A percentile compares a stretch with the other conserved stretches of the same genome.
phyloP scores from a whole-genome alignment of 495 filamentous ascomycete species.

The Neurospora sp. region DNA sequence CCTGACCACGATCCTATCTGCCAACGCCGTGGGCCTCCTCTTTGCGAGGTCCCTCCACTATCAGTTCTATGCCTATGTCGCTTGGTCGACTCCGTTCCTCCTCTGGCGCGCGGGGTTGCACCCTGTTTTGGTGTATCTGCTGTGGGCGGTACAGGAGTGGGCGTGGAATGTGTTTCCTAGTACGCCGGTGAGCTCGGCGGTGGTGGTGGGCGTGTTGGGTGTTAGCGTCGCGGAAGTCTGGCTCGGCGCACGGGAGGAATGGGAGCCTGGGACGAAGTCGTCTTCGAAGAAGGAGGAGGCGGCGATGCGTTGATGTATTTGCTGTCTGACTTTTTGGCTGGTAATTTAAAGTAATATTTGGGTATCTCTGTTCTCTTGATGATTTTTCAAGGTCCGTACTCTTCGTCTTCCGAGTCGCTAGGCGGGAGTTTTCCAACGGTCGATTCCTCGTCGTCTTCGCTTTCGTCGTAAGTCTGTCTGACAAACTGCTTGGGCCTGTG shows the following conservation, averaged over 20 bases:
- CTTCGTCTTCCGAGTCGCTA: constrained; percentile 52
- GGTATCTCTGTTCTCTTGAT: background rate
- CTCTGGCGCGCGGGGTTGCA: constrained; percentile 74
- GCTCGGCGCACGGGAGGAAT: constrained; percentile 45
- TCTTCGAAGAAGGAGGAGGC: constrained; percentile 12
- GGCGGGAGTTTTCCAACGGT: constrained; percentile 75
- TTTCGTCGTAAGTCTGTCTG: constrained; percentile 46
- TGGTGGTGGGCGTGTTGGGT: constrained; percentile 63
- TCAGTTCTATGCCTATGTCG: constrained; percentile 91
- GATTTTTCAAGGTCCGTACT: constrained; percentile 23
- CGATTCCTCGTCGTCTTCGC: constrained; percentile 63
- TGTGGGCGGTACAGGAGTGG: constrained; percentile 88
- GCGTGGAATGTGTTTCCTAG: constrained; percentile 97
- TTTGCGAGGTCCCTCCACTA: constrained; percentile 91
- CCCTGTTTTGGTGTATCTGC: constrained; percentile 54
- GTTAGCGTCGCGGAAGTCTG: constrained; percentile 53
- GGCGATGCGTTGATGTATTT: constrained; percentile 8
- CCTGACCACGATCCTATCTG: constrained; percentile 66
- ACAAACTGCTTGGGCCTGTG: constrained; percentile 71
- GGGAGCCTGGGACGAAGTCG: constrained; percentile 7
- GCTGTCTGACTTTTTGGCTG: background rate
- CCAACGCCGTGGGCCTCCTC: constrained; percentile 75
- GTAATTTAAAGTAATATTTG: background rate
- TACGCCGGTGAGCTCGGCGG: constrained; percentile 63
- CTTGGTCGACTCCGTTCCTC: constrained; percentile 85